Conservation (phyloP, 495 filamentous ascomycete genomes). For the Penicillium robsamsonii region DNA sequence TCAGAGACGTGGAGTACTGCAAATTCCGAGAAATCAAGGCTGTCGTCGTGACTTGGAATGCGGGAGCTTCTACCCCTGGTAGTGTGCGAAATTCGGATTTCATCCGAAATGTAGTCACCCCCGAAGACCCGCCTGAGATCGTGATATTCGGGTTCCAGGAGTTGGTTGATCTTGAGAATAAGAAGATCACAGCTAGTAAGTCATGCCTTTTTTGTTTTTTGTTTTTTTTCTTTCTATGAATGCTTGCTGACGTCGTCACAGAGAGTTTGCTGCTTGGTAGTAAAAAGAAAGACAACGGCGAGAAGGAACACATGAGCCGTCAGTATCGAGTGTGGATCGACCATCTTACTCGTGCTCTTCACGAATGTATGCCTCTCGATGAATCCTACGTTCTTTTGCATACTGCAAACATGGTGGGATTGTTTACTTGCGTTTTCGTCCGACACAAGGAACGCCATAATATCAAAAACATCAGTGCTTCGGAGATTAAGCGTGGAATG, state of each 20-base stretch:
- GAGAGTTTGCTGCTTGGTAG: conserved; percentile 61
- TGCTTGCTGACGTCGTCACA: conserved; percentile 31
- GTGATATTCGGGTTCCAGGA: conserved; percentile 98
- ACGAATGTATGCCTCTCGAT: conserved; percentile 75
- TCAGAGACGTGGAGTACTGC: conserved; percentile 76
- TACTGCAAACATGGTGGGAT: conserved; percentile 82
- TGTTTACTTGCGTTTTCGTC: conserved; percentile 95
- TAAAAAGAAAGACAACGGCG: conserved; percentile 87
- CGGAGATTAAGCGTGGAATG: conserved; percentile 93
- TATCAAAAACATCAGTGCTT: conserved; percentile 71
- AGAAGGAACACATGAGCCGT: conserved; percentile 93
- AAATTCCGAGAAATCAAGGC: conserved; percentile 76
- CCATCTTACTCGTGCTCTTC: conserved; percentile 73
- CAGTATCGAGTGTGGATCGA: conserved; percentile 97
- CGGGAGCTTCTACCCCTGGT: conserved; percentile 83
- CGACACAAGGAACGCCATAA: conserved; percentile 70
- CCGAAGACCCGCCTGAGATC: conserved; percentile 77
- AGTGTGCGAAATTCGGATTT: conserved; percentile 75
- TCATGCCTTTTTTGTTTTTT: too few relatives aligned
- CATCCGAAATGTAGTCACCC: conserved; percentile 69
- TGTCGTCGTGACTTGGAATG: conserved; percentile 91
- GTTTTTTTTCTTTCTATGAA: too few relatives aligned
- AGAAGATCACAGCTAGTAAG: conserved; percentile 91
- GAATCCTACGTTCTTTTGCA: conserved; percentile 84
- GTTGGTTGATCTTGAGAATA: conserved; percentile 93